These are phyloP conservation scores for Aspergillus aculeatinus DNA, from an alignment of 2,329 filamentous ascomycete species.

Conservation along the genomic window DNA sequence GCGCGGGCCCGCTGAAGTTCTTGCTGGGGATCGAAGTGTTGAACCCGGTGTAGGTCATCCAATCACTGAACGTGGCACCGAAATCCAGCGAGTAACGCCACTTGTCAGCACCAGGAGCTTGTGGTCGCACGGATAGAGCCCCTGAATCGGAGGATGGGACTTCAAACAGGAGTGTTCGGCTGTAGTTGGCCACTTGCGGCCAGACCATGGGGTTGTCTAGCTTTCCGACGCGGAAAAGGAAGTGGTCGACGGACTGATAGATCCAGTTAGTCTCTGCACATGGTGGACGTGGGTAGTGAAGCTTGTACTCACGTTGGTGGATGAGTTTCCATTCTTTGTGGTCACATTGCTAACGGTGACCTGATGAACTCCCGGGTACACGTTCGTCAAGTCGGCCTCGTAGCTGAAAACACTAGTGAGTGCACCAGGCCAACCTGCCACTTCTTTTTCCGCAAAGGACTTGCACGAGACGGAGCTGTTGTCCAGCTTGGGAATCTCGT, in stretches of 20 bases:
- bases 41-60: slow-evolving; percentile 54
- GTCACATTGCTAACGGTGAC: slow-evolving; percentile 57
- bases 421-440: slow-evolving; percentile 45
- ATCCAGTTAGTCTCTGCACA: background rate
- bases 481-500: slow-evolving; percentile 45
- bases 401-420: slow-evolving; percentile 56
- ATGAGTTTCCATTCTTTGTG: slow-evolving; percentile 40
- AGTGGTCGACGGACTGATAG: slow-evolving; percentile 46
- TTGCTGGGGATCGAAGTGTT: slow-evolving; percentile 49
- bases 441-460: slow-evolving; percentile 27
- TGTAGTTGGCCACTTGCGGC: slow-evolving; percentile 57
- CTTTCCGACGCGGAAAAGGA: slow-evolving; percentile 60
- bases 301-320: slow-evolving; percentile 43
- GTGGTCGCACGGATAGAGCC: slow-evolving; percentile 52
- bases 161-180: slow-evolving; percentile 50
- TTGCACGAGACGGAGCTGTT: slow-evolving; percentile 47
- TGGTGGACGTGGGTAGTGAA: background rate
- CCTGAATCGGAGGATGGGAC: slow-evolving; percentile 32
- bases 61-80: slow-evolving; percentile 58
- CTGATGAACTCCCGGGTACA: slow-evolving; percentile 60
- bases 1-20: slow-evolving; percentile 56
- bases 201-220: slow-evolving; percentile 60
- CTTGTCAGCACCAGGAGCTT: slow-evolving; percentile 60
- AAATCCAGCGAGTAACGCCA: slow-evolving; percentile 63
- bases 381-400: slow-evolving; percentile 52